Percentiles rank a stretch among this genome's conserved stretches.
Evolutionary conservation across 2,329 filamentous ascomycete species (phyloP).

Genomic region (Aspergillus sp.): DNA sequence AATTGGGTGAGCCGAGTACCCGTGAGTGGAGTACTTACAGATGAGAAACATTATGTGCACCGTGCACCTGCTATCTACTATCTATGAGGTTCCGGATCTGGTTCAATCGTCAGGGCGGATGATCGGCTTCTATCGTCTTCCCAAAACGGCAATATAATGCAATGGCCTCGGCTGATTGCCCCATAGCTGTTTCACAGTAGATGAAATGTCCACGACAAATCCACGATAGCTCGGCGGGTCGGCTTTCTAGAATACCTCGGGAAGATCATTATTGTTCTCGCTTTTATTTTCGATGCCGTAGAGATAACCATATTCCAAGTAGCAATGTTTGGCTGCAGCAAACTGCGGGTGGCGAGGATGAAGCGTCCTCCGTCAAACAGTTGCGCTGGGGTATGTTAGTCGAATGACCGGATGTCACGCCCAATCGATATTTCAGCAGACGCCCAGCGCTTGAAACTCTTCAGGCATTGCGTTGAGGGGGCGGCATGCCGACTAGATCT

Average conservation of each 20-base stretch:
- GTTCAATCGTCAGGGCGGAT: background rate
- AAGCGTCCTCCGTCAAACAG: no score
- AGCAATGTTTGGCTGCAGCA: background rate
- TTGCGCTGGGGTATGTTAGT: no score
- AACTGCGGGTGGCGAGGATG: background rate
- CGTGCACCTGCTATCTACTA: background rate
- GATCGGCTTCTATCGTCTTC: background rate
- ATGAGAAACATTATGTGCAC: background rate
- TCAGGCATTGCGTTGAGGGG: background rate
- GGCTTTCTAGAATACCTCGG: background rate
- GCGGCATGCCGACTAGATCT: background rate
- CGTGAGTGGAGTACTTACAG: slow-evolving; percentile 5
- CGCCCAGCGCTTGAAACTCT: no score
- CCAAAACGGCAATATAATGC: background rate
- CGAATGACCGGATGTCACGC: no score
- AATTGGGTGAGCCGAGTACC: slow-evolving; percentile 9
- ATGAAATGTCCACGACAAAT: background rate
- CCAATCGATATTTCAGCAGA: no score
- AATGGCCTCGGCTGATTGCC: background rate
- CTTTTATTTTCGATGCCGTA: background rate
- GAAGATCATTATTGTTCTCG: background rate
- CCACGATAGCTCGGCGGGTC: background rate
- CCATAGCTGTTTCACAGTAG: slow-evolving; percentile 8
- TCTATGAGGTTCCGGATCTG: background rate
- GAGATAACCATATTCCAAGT: background rate